Evolutionary conservation across 345 rosid genomes (phyloP), one percentile per base, ranked within the genome.

Genomic region (Pistacia integerrima): DNA sequence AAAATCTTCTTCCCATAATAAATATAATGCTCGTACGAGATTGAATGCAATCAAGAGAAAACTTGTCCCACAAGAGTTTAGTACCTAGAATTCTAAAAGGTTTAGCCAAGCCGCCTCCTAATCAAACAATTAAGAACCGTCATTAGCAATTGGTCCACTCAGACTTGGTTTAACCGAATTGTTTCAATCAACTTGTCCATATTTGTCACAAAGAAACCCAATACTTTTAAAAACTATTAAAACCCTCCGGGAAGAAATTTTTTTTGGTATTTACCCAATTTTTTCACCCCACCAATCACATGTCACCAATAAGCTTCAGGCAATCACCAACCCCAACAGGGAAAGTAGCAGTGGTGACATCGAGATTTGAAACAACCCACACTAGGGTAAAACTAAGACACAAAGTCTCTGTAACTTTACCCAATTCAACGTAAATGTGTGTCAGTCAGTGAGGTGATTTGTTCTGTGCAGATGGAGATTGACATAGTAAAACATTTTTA

Each of bases 161-260:
- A 17, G 63, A 64, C 62, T 67, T 64, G 77, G 13, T 11, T 51
- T 51, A 11, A 11, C 0, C 13, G 13, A 11, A 2, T 11, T 51
- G 7, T 77, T 70, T 61, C 71, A n/a, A 55, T 79, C 80, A 44
- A 2, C 51, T 73, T 70, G 77, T 77, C 76, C 20, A 17, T 62
- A 74, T 79, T 79, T 78, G 71, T 60, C 33, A 12, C 63, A 25
- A 35, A 8, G 44, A 41, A 5, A 41, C 44, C 7, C 44, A 41
- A 41, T 5, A 41, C 44, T 41, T 41, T 5, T 5, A 41, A 41
- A 41, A 41, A 3, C 7, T 41, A 41, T 41, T 41, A 0, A 41
- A 41, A 41, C 5, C 44, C 44, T 8, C 44, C 7, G 5, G 44
- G 44, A 41, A 41, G 44, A 3, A 41, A 5, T 41, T 4, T 41